Evolutionary conservation across 2,329 filamentous ascomycete species (phyloP), one percentile per base, ranked within the genome.

Genomic region (Penicillium sp.): DNA sequence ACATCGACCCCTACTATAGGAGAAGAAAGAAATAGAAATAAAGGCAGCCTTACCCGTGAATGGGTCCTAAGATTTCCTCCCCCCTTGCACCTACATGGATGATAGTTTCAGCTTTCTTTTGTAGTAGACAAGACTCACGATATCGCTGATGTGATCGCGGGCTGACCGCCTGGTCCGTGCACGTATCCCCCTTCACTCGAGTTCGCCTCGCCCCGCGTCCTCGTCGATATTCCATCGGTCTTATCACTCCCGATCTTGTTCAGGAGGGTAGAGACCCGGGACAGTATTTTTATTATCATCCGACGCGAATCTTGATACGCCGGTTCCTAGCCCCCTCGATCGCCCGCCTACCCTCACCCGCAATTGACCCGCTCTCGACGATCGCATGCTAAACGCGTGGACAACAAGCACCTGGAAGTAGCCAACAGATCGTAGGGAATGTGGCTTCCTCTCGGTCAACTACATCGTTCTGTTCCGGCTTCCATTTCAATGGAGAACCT

Each of bases 401-500:
- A 59, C 47, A 11, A 47, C 63, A 49, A 64, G 59, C 59, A 60
- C 39, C 56, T 47, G 46, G 36, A 40, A 24, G 33, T 41, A 57
- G 41, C 49, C 56, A 54, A 56, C 60, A 55, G 57, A 59, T 63
- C 51, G 60, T 59, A 62, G 64, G 76, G 75, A 76, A 77, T 78
- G 75, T 69, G 68, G 72, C 66, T 69, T 70, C 62, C 67, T 71
- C 64, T 69, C 61, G 57, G 62, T 62, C 62, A 47, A 56, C 58
- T 66, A 60, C 65, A 65, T 71, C 65, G 65, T 56, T 65, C 69
- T 56, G 68, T 70, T 58, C 59, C 67, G 62, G 65, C 40, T 63
- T 59, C 61, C 64, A 68, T 66, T 72, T 77, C 75, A 73, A 78
- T 78, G 76, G 76, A 71, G 69, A 73, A 66, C 60, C 62, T 60